Conservation (phyloP, 2,329 filamentous ascomycete species). For the Orbilia oligospora region DNA sequence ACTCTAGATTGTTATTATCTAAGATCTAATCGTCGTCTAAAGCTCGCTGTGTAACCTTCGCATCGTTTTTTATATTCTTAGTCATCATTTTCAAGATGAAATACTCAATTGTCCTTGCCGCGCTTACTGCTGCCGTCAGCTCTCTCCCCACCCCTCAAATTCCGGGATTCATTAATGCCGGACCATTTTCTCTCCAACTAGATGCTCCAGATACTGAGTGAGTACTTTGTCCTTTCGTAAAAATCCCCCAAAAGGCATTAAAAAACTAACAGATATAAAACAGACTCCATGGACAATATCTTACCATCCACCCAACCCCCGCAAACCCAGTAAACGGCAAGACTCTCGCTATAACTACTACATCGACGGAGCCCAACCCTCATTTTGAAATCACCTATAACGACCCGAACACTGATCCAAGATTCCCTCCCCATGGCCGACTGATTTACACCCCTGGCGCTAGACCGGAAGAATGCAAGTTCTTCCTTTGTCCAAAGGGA, state of each 20-base stretch:
- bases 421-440: constrained; percentile 29
- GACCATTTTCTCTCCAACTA: constrained; percentile 51
- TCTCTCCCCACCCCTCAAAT: constrained; percentile 37
- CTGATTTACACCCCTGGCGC: constrained; percentile 49
- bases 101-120: constrained; percentile 40
- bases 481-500: constrained; percentile 46
- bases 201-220: constrained; percentile 47
- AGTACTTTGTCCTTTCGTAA: background rate
- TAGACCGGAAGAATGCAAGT: constrained; percentile 40
- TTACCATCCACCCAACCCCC: constrained; percentile 33
- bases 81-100: constrained; percentile 36
- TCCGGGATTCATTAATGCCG: constrained; percentile 45
- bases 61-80: background rate
- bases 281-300: constrained; percentile 33
- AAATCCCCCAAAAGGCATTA: background rate
- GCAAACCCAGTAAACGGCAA: constrained; percentile 40
- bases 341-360: constrained; percentile 33
- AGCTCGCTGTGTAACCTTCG: background rate
- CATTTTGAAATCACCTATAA: constrained; percentile 51
- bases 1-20: constrained; percentile 3
- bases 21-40: background rate
- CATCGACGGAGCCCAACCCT: constrained; percentile 31
- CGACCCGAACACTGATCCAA: constrained; percentile 22
- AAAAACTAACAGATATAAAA: background rate
- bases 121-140: constrained; percentile 40